These are phyloP conservation scores for Pisolithus thermaeus DNA, from an alignment of 1,284 basidiomycete genomes.

Conservation along the genomic window DNA sequence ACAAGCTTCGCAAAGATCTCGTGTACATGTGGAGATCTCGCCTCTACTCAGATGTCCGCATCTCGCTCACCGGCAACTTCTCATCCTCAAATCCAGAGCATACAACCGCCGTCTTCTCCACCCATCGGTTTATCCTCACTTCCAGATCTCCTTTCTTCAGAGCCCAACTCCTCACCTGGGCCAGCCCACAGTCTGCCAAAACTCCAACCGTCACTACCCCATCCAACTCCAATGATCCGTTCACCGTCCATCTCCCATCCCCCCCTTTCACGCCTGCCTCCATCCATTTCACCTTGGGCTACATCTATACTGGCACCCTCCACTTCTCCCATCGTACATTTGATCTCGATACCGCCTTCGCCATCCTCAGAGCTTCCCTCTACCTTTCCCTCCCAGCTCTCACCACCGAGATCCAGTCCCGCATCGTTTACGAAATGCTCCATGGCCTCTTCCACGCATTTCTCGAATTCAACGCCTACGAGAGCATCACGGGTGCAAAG, in stretches of 20 bases:
- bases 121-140: slow-evolving; percentile 89
- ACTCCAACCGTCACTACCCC: slow-evolving; percentile 22
- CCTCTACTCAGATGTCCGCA: slow-evolving; percentile 85
- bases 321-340: slow-evolving; percentile 90
- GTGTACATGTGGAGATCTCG: slow-evolving; percentile 95
- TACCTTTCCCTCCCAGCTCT: slow-evolving; percentile 80
- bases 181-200: slow-evolving; percentile 22
- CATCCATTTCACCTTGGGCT: slow-evolving; percentile 91
- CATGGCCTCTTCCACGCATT: slow-evolving; percentile 84
- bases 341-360: slow-evolving; percentile 88
- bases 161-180: slow-evolving; percentile 62
- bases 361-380: slow-evolving; percentile 78
- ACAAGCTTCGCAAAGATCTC: slow-evolving; percentile 86
- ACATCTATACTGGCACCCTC: slow-evolving; percentile 91
- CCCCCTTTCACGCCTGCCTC: slow-evolving; percentile 95
- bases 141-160: slow-evolving; percentile 88
- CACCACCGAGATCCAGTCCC: slow-evolving; percentile 73
- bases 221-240: slow-evolving; percentile 36
- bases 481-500: slow-evolving; percentile 59
- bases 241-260: slow-evolving; percentile 70
- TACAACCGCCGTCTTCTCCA: slow-evolving; percentile 78
- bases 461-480: slow-evolving; percentile 70
- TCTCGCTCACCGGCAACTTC: slow-evolving; percentile 67
- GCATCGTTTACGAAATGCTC: slow-evolving; percentile 81
- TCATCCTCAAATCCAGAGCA: slow-evolving; percentile 57